Base-by-base conservation (phyloP, 352 stramenopile species). In the Globisporangium apiculatum region DNA sequence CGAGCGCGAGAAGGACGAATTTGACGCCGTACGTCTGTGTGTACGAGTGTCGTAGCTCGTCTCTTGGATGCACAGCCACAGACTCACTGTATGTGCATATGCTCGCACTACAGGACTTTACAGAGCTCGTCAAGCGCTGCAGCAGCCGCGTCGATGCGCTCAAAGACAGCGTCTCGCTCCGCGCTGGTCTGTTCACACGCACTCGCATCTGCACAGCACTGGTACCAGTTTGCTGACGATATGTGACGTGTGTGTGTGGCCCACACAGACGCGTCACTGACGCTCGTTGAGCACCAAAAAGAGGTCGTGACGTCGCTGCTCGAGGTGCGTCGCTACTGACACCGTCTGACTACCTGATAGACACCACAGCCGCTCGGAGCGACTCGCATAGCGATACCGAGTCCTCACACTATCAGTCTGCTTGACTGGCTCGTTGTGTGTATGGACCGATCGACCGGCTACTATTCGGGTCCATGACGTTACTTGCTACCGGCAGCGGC, bases 91-190 rank as follows among this genome's bases (percentile, higher is more conserved):
- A 31, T 31, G 24, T 31, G 24, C 42, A 47, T 89, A 66, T 18
- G 72, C 24, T 48, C 14, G 9, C 18, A 17, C 10, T 2, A 7
- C 53, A 86, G 78, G 78, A 89, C 43, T 65, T 89, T 9, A 81
- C 83, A 51, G 83, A 92, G 58, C 72, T 92, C 17, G 78, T 90
- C 43, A 86, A 80, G 45, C 84, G 75, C 61, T 92, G 73, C 69
- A 76, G 72, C 24, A 65, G 56, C 48, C 78, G 74, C 51, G 80
- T 91, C 38, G 75, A 91, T 55, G 69, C 54, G 7, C 64, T 91
- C 11, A 77, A 82, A 47, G 70, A 72, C 45, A 57, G 57, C 24
- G 68, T 68, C 18, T 48, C 51, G 41, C 50, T 67, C 53, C 43
- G 36, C 24, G 24, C 24, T 31, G 24, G 24, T 31, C 24, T 31